phyloP scores from a whole-genome alignment of 2,329 filamentous ascomycete genomes.

The Diatrype stigma region DNA sequence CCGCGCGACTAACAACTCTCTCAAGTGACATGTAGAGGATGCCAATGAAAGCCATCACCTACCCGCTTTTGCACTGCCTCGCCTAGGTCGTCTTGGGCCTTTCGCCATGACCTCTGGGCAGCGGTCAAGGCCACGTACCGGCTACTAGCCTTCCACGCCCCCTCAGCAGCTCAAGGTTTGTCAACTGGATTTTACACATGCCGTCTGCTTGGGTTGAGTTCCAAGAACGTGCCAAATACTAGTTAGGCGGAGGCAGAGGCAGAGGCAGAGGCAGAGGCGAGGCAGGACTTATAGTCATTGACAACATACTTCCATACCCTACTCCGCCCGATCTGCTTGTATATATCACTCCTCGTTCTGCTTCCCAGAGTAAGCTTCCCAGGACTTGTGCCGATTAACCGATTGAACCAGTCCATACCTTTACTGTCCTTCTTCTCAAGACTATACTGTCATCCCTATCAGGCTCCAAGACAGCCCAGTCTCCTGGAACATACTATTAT shows the following conservation, averaged over 20 bases:
- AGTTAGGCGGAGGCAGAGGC: not conserved
- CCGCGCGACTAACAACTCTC: too few relatives aligned
- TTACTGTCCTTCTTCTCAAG: not conserved
- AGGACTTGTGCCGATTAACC: not conserved
- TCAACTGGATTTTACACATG: not conserved
- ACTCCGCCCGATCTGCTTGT: not conserved
- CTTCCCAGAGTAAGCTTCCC: not conserved
- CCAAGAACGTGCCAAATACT: not conserved
- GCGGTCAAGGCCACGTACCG: not conserved
- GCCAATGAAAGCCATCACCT: too few relatives aligned
- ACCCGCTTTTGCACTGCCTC: not conserved
- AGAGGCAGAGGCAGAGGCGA: too few relatives aligned
- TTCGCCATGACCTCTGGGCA: not conserved
- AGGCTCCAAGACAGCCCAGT: not conserved
- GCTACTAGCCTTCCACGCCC: not conserved
- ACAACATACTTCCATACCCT: not conserved
- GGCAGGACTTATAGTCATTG: too few relatives aligned
- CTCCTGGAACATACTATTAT: not conserved
- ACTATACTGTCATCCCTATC: not conserved
- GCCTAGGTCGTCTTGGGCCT: not conserved
- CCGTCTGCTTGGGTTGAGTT: not conserved
- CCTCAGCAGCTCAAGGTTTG: not conserved
- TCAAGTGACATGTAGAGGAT: too few relatives aligned
- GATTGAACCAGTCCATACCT: not conserved
- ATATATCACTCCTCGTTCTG: not conserved